Conservation (phyloP, 257 asterid species). For the Solanum lycopersicoides region DNA sequence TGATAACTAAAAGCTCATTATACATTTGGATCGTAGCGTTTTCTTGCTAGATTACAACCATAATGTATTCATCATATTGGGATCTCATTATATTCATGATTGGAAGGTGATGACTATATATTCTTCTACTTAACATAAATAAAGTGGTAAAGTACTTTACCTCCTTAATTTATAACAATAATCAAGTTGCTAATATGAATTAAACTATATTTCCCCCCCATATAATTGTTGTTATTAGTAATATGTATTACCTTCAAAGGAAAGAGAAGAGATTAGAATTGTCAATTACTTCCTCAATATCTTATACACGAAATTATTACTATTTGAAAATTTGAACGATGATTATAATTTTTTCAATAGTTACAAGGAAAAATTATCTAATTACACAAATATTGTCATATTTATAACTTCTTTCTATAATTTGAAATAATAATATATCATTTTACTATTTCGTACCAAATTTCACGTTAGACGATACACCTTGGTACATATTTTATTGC, state of each 20-base stretch:
- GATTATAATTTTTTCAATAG: neutral
- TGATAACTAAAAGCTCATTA: neutral
- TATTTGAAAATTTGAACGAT: neutral
- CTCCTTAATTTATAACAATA: slow-evolving; percentile 6
- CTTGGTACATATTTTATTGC: no score
- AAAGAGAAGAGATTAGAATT: neutral
- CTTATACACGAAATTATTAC: neutral
- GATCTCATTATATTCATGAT: slow-evolving; percentile 24
- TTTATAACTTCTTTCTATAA: fast-evolving
- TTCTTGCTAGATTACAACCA: slow-evolving; percentile 30
- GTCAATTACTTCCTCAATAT: neutral
- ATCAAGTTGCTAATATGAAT: neutral
- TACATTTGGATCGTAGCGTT: slow-evolving; percentile 8
- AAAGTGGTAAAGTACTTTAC: slow-evolving; percentile 9
- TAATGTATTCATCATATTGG: slow-evolving; percentile 18
- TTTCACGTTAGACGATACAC: no score
- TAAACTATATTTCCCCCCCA: neutral
- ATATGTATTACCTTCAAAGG: slow-evolving; percentile 5
- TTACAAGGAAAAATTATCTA: no score
- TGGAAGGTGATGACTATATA: slow-evolving; percentile 18
- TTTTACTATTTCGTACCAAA: fast-evolving
- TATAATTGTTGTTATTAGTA: neutral
- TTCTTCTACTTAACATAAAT: slow-evolving; percentile 18
- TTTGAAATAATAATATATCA: no score
- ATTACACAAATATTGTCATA: no score